phyloP scores from a whole-genome alignment of 2,329 filamentous ascomycete species.

The Botrytis porri region DNA sequence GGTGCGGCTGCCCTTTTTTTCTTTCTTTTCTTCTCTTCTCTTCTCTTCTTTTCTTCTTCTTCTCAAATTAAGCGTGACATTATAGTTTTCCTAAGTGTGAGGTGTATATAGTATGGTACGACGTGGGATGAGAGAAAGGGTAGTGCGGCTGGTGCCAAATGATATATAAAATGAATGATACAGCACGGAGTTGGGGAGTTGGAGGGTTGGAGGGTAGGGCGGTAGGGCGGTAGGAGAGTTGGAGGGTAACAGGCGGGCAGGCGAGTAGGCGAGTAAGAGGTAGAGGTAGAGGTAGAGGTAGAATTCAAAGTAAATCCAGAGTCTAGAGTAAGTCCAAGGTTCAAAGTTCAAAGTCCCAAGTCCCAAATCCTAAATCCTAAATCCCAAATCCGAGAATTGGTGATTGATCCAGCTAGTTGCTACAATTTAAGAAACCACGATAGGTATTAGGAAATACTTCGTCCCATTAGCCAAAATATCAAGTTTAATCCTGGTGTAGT shows the following conservation, averaged over 20 bases:
- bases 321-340: neutral
- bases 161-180: neutral
- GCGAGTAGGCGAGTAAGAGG: neutral
- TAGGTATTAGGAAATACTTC: neutral
- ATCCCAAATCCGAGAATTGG: neutral
- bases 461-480: neutral
- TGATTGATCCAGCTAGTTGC: neutral
- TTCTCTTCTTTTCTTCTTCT: neutral
- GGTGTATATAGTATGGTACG: conserved; percentile 2
- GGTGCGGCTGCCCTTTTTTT: conserved; percentile 1
- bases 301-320: neutral
- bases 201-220: neutral
- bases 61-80: neutral
- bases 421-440: neutral
- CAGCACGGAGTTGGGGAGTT: neutral
- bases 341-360: neutral
- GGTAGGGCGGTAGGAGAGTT: too few species aligned
- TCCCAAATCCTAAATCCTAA: neutral
- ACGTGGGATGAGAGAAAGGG: conserved; percentile 5
- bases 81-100: neutral
- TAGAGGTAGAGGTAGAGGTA: neutral
- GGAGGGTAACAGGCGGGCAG: neutral
- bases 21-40: neutral
- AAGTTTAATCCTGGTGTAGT: neutral
- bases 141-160: neutral